A percentile compares a stretch with the other conserved stretches of the same genome.
phyloP scores from a whole-genome alignment of 306 rosid genomes.

The Lagenaria siceraria region DNA sequence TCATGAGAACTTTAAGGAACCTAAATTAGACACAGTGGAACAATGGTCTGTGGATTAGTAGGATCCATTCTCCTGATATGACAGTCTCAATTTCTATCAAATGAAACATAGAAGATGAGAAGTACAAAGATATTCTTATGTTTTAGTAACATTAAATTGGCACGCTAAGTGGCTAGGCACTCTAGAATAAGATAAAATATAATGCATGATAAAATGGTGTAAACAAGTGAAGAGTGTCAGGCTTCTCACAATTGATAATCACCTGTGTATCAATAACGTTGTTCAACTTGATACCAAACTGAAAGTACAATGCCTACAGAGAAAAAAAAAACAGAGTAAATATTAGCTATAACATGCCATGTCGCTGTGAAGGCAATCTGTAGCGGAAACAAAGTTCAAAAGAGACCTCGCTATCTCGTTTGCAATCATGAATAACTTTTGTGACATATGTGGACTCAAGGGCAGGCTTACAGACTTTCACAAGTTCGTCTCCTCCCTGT shows the following conservation, averaged over 20 bases:
- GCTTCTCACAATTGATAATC: conserved; percentile 15
- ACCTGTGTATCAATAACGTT: conserved; percentile 99
- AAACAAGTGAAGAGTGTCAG: not conserved
- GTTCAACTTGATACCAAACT: conserved; percentile 94
- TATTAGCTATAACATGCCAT: not conserved
- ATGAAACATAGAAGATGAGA: not conserved
- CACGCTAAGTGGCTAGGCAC: not conserved
- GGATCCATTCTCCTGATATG: not conserved
- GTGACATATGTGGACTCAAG: conserved; percentile 82
- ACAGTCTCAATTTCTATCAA: not conserved
- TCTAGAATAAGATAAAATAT: not conserved
- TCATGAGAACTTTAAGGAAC: not conserved
- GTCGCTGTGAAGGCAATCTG: not conserved
- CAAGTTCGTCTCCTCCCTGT: conserved; percentile 68
- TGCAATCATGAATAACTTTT: conserved; percentile 99
- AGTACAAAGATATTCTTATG: not conserved
- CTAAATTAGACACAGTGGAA: not conserved
- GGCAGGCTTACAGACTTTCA: conserved; percentile 93
- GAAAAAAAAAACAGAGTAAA: conserved; percentile 6
- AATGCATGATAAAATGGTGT: not conserved
- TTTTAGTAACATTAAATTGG: not conserved
- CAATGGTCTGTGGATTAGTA: not conserved
- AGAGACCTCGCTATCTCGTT: conserved; percentile 94
- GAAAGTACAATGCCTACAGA: conserved; percentile 84
- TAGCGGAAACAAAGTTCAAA: conserved; percentile 14